Evolutionary conservation across 176 grass and related monocot species (phyloP).

Genomic region (Oryza punctata): DNA sequence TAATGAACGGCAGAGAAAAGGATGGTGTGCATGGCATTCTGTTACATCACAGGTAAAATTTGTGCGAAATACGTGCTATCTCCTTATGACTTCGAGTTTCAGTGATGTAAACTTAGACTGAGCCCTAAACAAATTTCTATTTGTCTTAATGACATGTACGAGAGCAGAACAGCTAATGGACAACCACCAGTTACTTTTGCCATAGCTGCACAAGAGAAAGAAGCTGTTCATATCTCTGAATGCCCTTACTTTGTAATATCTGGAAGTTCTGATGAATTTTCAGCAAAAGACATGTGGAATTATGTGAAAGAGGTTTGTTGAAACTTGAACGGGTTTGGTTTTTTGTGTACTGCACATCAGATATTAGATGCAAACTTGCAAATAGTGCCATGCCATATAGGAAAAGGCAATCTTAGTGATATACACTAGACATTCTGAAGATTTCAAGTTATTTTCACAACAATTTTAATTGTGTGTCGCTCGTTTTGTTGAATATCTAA

Average conservation of each 20-base stretch:
- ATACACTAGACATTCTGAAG: background rate
- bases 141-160: conserved; percentile 26
- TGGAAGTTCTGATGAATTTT: conserved; percentile 67
- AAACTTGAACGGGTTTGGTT: conserved; percentile 13
- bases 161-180: conserved; percentile 76
- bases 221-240: conserved; percentile 67
- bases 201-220: conserved; percentile 83
- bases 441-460: conserved; percentile 2
- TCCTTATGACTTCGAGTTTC: conserved; percentile 13
- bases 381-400: conserved; percentile 13
- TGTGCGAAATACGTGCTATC: background rate
- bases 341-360: conserved; percentile 8
- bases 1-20: conserved; percentile 67
- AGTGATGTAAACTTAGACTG: conserved; percentile 8
- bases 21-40: conserved; percentile 84
- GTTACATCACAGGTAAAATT: conserved; percentile 88
- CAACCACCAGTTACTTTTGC: conserved; percentile 80
- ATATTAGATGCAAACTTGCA: background rate
- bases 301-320: conserved; percentile 78
- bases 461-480: background rate
- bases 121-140: background rate
- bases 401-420: background rate
- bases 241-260: conserved; percentile 88
- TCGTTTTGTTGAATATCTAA: background rate
- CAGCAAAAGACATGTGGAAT: conserved; percentile 94